Evolutionary conservation across 192 early-diverging fungal genomes (phyloP).

Genomic region (Coemansia sp.): DNA sequence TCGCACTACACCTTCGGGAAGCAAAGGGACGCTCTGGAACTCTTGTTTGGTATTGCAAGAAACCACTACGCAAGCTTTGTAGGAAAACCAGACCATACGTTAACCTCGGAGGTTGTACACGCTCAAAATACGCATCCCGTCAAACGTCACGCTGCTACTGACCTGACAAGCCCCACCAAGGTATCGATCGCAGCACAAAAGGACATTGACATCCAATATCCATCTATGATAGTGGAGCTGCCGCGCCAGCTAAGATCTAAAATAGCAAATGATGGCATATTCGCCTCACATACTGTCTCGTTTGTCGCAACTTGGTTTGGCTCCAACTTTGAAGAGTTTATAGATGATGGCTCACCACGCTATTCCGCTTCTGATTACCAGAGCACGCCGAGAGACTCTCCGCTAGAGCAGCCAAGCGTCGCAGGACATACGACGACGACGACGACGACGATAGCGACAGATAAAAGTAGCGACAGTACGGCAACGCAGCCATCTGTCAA

Average conservation of each 20-base stretch:
- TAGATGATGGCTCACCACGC: neutral
- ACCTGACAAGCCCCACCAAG: neutral
- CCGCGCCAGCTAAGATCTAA: neutral
- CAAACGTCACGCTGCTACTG: neutral
- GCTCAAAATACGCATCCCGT: neutral
- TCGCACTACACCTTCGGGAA: neutral
- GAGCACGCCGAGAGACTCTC: no score
- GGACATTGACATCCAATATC: neutral
- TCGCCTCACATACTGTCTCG: neutral
- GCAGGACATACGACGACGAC: no score
- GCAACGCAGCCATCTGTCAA: no score
- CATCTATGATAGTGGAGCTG: neutral
- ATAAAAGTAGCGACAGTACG: no score
- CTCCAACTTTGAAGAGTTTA: neutral
- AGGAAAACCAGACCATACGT: neutral
- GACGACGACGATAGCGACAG: no score
- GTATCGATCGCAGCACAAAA: neutral
- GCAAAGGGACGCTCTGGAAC: neutral
- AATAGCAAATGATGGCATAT: neutral
- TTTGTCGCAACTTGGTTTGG: neutral
- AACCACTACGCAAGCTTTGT: slow-evolving; percentile 1
- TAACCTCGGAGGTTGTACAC: neutral
- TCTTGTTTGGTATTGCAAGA: neutral
- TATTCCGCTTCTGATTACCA: no score
- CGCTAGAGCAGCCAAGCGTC: no score